Conservation (phyloP, 345 rosid genomes). For the Diplotaxis tenuifolia region DNA sequence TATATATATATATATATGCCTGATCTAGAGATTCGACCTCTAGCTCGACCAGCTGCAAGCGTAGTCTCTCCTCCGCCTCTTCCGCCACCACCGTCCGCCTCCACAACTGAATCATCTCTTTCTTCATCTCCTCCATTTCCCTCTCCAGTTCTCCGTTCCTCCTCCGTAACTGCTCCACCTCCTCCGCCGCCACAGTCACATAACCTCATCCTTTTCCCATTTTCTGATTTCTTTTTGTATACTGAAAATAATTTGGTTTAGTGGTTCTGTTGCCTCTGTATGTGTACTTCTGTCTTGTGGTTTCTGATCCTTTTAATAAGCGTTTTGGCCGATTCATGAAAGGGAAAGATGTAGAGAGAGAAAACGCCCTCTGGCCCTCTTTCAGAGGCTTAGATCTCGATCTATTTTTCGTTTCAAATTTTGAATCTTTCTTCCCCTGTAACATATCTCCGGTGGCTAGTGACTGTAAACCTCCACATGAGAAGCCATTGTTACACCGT, state of each 20-base stretch:
- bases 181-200: conserved; percentile 12
- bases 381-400: no score
- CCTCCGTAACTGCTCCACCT: conserved; percentile 41
- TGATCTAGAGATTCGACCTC: conserved; percentile 75
- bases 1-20: no score
- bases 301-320: conserved; percentile 25
- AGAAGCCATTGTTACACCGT: no score
- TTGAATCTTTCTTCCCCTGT: no score
- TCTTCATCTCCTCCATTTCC: conserved; percentile 32
- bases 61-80: conserved; percentile 81
- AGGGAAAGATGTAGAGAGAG: no score
- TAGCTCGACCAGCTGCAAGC: conserved; percentile 77
- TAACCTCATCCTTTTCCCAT: conserved; percentile 16
- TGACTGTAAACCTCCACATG: no score
- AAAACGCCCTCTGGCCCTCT: no score
- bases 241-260: not conserved
- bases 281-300: not conserved
- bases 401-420: no score
- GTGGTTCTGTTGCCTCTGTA: not conserved
- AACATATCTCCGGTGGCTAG: no score
- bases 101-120: conserved; percentile 35
- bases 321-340: no score
- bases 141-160: conserved; percentile 57
- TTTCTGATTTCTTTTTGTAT: not conserved
- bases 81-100: conserved; percentile 65